These are phyloP conservation scores for Penicillium psychrofluorescens DNA, from an alignment of 495 filamentous ascomycete genomes.

Conservation along the genomic window DNA sequence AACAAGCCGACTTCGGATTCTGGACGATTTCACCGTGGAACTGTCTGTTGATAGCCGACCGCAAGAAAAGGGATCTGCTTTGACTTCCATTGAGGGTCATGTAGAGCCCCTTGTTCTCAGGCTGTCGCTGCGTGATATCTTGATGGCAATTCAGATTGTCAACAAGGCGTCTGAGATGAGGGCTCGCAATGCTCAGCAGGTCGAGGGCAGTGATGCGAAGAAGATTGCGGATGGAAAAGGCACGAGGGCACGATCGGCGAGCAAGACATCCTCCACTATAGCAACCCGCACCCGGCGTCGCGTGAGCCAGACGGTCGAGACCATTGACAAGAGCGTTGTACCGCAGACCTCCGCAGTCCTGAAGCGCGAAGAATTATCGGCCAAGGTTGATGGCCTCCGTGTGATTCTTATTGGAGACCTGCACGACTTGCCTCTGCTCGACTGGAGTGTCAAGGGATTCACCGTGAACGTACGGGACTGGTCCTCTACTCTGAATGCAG, in stretches of 20 bases:
- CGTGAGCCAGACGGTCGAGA: conserved; percentile 25
- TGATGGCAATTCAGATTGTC: conserved; percentile 88
- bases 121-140: conserved; percentile 86
- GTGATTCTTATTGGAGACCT: conserved; percentile 92
- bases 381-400: conserved; percentile 78
- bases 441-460: conserved; percentile 90
- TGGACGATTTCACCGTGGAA: conserved; percentile 91
- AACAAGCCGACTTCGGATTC: conserved; percentile 73
- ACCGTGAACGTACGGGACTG: conserved; percentile 78
- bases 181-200: conserved; percentile 42
- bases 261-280: conserved; percentile 56
- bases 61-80: conserved; percentile 55
- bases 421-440: conserved; percentile 88
- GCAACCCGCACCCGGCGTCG: conserved; percentile 33
- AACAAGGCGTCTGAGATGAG: conserved; percentile 82
- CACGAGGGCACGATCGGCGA: conserved; percentile 50
- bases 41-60: conserved; percentile 76
- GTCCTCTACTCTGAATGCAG: conserved; percentile 79
- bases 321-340: conserved; percentile 10
- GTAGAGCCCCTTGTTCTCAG: conserved; percentile 90
- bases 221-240: conserved; percentile 63
- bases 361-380: conserved; percentile 76
- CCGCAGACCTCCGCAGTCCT: conserved; percentile 48
- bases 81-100: conserved; percentile 77
- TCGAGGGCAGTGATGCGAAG: conserved; percentile 47